These are phyloP conservation scores for Beta lomatogona DNA, from an alignment of 179 eudicot species.

Conservation along the genomic window DNA sequence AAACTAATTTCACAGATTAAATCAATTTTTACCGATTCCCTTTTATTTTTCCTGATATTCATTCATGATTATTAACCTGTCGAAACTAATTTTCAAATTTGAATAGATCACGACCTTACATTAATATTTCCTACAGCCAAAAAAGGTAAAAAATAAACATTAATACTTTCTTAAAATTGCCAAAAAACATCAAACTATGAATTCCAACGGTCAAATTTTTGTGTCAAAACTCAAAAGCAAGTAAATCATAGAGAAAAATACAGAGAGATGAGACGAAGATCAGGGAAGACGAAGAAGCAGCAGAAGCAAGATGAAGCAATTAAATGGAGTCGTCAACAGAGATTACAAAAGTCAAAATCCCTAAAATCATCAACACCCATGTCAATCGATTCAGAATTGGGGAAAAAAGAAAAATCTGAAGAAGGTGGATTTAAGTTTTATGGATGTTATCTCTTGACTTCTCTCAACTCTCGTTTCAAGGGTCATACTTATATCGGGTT, in stretches of 20 bases:
- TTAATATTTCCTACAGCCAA: too few relatives aligned
- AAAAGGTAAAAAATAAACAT: too few relatives aligned
- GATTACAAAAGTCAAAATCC: neutral
- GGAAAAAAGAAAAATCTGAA: neutral
- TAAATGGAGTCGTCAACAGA: neutral
- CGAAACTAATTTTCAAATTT: too few relatives aligned
- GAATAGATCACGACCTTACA: too few relatives aligned
- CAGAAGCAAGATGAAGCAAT: neutral
- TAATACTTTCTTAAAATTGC: too few relatives aligned
- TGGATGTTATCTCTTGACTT: slow-evolving; percentile 75
- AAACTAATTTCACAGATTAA: too few relatives aligned
- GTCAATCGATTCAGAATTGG: neutral
- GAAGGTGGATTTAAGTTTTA: slow-evolving; percentile 41
- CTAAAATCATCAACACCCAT: neutral
- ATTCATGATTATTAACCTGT: too few relatives aligned
- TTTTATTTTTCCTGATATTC: too few relatives aligned
- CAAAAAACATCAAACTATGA: neutral
- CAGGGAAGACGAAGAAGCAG: slow-evolving; percentile 19
- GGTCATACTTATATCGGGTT: slow-evolving; percentile 93
- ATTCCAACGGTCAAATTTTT: neutral
- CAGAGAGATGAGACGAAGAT: slow-evolving; percentile 15
- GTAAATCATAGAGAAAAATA: slow-evolving; percentile 22
- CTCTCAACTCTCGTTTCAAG: slow-evolving; percentile 79
- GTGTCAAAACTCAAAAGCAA: neutral
- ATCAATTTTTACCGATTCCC: too few relatives aligned